Evolutionary conservation across 805 yeast species (phyloP).

Genomic region (Nakazawaea populi): DNA sequence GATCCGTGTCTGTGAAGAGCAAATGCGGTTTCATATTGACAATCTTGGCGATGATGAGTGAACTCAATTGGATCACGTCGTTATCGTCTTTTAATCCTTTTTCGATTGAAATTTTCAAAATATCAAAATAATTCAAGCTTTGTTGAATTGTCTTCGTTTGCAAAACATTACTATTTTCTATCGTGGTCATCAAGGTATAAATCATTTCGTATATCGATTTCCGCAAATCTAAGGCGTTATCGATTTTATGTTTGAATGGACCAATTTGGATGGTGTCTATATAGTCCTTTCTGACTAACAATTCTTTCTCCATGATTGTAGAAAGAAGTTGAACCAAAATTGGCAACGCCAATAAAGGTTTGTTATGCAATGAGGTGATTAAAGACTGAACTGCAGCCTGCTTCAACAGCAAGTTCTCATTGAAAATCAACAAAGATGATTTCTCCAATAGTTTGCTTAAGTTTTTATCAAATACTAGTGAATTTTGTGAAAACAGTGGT

Average conservation of each 20-base stretch:
- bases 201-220: conserved; percentile 67
- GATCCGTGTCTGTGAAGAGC: conserved; percentile 8
- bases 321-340: conserved; percentile 44
- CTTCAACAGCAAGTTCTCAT: conserved; percentile 44
- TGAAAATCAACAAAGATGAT: conserved; percentile 18
- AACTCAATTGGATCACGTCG: conserved; percentile 48
- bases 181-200: conserved; percentile 40
- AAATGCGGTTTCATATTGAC: conserved; percentile 25
- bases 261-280: conserved; percentile 74
- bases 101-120: conserved; percentile 36
- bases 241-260: conserved; percentile 78
- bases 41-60: conserved; percentile 36
- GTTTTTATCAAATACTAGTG: conserved; percentile 2
- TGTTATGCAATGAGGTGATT: conserved; percentile 53
- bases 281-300: conserved; percentile 48
- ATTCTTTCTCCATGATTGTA: conserved; percentile 42
- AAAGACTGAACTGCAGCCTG: conserved; percentile 55
- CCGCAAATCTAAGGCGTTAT: conserved; percentile 69
- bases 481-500: conserved; percentile 3
- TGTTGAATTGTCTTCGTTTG: conserved; percentile 13
- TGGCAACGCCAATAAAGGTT: conserved; percentile 40
- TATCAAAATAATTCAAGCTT: conserved; percentile 22
- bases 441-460: conserved; percentile 20
- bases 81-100: conserved; percentile 57
- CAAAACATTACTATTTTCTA: conserved; percentile 20